Conservation (phyloP, 371 early-diverging fungal genomes). For the Lichtheimia hyalospora region DNA sequence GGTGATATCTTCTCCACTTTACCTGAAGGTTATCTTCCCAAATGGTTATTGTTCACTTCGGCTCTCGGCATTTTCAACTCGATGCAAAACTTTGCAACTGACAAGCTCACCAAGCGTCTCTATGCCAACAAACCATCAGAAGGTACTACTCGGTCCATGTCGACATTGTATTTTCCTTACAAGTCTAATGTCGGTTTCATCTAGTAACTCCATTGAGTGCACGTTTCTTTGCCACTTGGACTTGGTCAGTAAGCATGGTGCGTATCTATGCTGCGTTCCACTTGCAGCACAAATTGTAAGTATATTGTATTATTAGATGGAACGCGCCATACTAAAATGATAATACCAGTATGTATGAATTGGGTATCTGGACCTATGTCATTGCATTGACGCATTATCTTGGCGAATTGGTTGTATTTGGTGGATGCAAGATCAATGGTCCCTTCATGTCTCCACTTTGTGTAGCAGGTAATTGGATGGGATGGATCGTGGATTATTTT, state of each 20-base stretch:
- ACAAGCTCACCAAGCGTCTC: slow-evolving; percentile 66
- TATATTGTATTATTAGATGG: slow-evolving; percentile 28
- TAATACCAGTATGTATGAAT: slow-evolving; percentile 62
- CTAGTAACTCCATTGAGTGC: slow-evolving; percentile 72
- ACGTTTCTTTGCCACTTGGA: slow-evolving; percentile 83
- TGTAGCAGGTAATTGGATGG: slow-evolving; percentile 60
- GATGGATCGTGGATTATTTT: too few species aligned
- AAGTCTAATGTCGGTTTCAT: background rate
- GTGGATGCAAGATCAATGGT: slow-evolving; percentile 65
- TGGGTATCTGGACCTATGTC: slow-evolving; percentile 71
- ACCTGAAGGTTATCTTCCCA: slow-evolving; percentile 65
- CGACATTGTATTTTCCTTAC: background rate
- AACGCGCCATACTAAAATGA: slow-evolving; percentile 22
- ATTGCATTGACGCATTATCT: slow-evolving; percentile 70
- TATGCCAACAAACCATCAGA: slow-evolving; percentile 63
- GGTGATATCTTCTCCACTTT: slow-evolving; percentile 46
- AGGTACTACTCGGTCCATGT: slow-evolving; percentile 33
- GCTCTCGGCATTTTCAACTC: slow-evolving; percentile 74
- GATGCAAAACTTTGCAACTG: slow-evolving; percentile 69
- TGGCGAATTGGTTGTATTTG: slow-evolving; percentile 70
- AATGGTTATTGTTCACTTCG: slow-evolving; percentile 70
- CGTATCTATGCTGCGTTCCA: slow-evolving; percentile 80
- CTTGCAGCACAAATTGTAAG: slow-evolving; percentile 68
- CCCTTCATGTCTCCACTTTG: slow-evolving; percentile 67
- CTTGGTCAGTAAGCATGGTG: slow-evolving; percentile 70